A percentile compares a stretch with the other conserved stretches of the same genome.
phyloP scores from a whole-genome alignment of 306 rosid species.

The Begonia masoniana region DNA sequence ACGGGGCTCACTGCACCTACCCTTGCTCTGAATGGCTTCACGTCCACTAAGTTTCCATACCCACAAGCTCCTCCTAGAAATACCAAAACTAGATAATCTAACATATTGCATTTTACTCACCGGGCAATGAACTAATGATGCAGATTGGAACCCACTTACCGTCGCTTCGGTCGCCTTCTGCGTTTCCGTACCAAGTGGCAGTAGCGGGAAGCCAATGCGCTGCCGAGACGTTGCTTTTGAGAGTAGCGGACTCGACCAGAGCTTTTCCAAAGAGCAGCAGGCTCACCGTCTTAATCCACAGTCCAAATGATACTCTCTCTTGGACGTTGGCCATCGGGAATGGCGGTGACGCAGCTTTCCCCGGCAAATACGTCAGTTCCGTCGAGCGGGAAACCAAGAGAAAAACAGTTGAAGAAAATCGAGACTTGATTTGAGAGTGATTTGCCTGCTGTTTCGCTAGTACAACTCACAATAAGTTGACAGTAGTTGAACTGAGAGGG shows the following conservation, averaged over 20 bases:
- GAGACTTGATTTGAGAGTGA: slow-evolving; percentile 1
- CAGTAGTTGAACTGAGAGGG: neutral
- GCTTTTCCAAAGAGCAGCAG: neutral
- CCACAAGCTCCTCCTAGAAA: slow-evolving; percentile 86
- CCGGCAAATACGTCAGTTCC: neutral
- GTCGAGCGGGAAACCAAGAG: neutral
- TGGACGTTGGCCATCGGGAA: neutral
- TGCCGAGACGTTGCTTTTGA: slow-evolving; percentile 15
- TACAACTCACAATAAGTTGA: neutral
- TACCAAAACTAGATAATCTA: neutral
- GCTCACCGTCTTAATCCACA: neutral
- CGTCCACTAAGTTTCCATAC: slow-evolving; percentile 66
- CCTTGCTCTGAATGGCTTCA: slow-evolving; percentile 65
- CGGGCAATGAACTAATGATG: neutral
- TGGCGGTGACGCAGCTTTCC: neutral
- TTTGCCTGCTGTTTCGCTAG: slow-evolving; percentile 5
- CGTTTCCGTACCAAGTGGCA: slow-evolving; percentile 91
- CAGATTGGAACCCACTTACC: slow-evolving; percentile 23
- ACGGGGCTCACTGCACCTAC: slow-evolving; percentile 79
- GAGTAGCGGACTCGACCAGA: slow-evolving; percentile 8
- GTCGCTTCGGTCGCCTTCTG: slow-evolving; percentile 92
- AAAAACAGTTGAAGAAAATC: slow-evolving; percentile 8
- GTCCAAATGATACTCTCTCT: neutral
- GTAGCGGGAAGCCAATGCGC: slow-evolving; percentile 67
- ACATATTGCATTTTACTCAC: neutral